Evolutionary conservation across 176 grass and related monocot genomes (phyloP), one percentile per base, ranked within the genome.

Genomic region (Rhynchospora pubera): DNA sequence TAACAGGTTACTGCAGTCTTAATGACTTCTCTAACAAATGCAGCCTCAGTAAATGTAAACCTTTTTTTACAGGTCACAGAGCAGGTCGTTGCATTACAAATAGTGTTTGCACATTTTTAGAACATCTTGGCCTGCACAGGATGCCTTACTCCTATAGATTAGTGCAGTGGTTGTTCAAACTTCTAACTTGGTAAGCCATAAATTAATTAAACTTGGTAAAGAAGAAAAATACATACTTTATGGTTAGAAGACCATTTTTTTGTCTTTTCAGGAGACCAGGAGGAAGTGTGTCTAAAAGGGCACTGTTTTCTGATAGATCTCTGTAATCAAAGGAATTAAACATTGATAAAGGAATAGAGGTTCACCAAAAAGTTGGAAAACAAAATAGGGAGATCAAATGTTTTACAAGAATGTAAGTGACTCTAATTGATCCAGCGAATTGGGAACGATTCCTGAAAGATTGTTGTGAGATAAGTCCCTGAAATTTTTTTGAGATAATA

Each of bases 381-480:
- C 1, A 34, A 50, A 16, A 3, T 57, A 9, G 11, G 11, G 0
- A n/a, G 73, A 65, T 34, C 3, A 1, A 34, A 34, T 34, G 6
- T 51, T 87, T n/a, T 85, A 92, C 90, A 89, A 42, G 59, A 85
- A 0, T 65, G 39, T 9, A 13, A 92, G 84, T 3, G 87, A 87
- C 30, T 84, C 24, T 53, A 92, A 69, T 2, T 80, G 21, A 72
- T 79, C 68, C 21, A 92, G 78, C 42, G 71, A 71, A 57, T 56
- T 82, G 65, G 90, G 87, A 78, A 92, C 83, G 12, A 39, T 30
- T 15, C 85, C 90, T 16, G 85, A 74, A 43, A 92, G 82, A 51
- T 43, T 74, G 48, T 92, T 92, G 46, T 73, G 26, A 43, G 90
- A 89, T 34, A 92, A 85, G 61, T 92, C 87, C 84, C 87, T 65